A percentile compares a stretch with the other conserved stretches of the same genome.
Conservation (phyloP, 2,329 filamentous ascomycete genomes). For the Colletotrichum sojae region DNA sequence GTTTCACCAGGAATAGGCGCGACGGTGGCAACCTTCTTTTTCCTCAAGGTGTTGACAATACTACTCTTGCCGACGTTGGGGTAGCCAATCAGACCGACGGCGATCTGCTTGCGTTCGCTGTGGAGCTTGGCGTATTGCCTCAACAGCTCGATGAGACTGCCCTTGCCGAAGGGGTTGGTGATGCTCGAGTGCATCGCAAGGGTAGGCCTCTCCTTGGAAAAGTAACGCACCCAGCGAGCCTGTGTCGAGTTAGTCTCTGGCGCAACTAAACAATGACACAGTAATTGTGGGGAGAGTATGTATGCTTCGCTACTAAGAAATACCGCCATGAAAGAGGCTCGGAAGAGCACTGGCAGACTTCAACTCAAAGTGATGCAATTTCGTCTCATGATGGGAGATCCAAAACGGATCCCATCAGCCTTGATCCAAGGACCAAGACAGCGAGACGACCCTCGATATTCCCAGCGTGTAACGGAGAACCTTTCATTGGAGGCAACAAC, state of each 20-base stretch:
- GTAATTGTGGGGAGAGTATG: constrained; percentile 52
- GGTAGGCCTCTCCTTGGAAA: constrained; percentile 94
- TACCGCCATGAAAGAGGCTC: constrained; percentile 69
- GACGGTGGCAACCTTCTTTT: constrained; percentile 94
- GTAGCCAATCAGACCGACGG: constrained; percentile 83
- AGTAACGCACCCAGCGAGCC: constrained; percentile 91
- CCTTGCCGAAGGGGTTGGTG: constrained; percentile 97
- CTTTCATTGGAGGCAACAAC: constrained; percentile 75
- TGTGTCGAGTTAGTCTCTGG: constrained; percentile 58
- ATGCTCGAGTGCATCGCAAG: constrained; percentile 95
- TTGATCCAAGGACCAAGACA: constrained; percentile 74
- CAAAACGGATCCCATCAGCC: constrained; percentile 92
- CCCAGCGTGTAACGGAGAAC: constrained; percentile 99
- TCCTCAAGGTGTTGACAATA: constrained; percentile 95
- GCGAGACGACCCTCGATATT: constrained; percentile 85
- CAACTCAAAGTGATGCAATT: constrained; percentile 98
- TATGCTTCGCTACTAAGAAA: constrained; percentile 99
- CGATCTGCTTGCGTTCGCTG: constrained; percentile 92
- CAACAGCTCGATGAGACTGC: constrained; percentile 90
- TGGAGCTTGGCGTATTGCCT: constrained; percentile 94
- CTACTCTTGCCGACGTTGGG: constrained; percentile 97
- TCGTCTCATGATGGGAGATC: constrained; percentile 80
- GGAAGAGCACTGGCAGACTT: constrained; percentile 78
- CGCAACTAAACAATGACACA: constrained; percentile 27
- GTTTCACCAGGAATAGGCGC: constrained; percentile 97